Evolutionary conservation across 495 filamentous ascomycete genomes (phyloP).

Genomic region (Hyaloscypha hepaticicola): DNA sequence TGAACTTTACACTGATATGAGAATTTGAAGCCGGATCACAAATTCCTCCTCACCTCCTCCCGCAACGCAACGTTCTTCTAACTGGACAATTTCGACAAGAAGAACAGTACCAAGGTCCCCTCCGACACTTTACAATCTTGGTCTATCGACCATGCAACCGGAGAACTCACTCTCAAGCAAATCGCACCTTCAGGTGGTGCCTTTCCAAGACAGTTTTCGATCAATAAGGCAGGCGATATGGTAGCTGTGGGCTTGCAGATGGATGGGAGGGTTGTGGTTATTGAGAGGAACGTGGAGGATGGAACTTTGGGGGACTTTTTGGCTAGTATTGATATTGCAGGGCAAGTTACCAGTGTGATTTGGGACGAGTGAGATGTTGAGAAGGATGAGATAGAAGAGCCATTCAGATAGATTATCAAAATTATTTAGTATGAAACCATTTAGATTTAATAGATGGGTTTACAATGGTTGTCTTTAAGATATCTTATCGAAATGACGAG

Average conservation of each 20-base stretch:
- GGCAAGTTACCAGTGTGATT: conserved; percentile 57
- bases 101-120: conserved; percentile 42
- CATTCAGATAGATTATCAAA: not conserved
- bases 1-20: not conserved
- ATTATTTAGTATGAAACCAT: not conserved
- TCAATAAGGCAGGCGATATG: conserved; percentile 61
- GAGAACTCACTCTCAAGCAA: conserved; percentile 49
- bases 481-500: too few relatives aligned
- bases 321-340: conserved; percentile 47
- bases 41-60: conserved; percentile 63
- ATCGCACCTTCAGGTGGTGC: conserved; percentile 56
- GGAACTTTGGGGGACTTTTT: conserved; percentile 55
- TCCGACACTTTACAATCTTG: conserved; percentile 33
- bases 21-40: conserved; percentile 48
- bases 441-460: not conserved
- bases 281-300: conserved; percentile 53
- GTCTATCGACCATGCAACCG: conserved; percentile 46
- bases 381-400: not conserved
- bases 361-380: conserved; percentile 51
- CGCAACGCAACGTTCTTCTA: conserved; percentile 54
- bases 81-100: conserved; percentile 43
- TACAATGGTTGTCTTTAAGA: too few relatives aligned
- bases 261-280: conserved; percentile 57
- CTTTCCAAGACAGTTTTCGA: conserved; percentile 62
- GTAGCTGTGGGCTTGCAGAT: conserved; percentile 63